Evolutionary conservation across 768 basidiomycete genomes (phyloP).

Genomic region (Steccherinum ochraceum): DNA sequence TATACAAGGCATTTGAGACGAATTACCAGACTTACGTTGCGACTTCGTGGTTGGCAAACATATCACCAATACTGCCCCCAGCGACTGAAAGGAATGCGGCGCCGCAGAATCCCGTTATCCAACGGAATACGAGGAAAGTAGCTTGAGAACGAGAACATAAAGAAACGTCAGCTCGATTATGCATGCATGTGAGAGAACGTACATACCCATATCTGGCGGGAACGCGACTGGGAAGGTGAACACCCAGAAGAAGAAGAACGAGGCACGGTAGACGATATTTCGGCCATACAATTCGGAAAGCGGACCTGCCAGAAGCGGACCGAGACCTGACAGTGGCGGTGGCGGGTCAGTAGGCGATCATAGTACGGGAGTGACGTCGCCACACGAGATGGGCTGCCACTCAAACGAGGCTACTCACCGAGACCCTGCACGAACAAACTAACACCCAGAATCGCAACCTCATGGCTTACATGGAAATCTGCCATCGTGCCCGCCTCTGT

Average conservation of each 20-base stretch:
- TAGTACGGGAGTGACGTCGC: too few relatives aligned
- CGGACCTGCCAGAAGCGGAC: slow-evolving; percentile 21
- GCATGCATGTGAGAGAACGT: neutral
- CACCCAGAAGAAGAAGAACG: slow-evolving; percentile 50
- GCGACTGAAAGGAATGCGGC: slow-evolving; percentile 55
- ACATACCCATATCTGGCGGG: slow-evolving; percentile 53
- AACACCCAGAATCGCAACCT: slow-evolving; percentile 35
- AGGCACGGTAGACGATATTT: slow-evolving; percentile 51
- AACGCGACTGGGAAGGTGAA: slow-evolving; percentile 69
- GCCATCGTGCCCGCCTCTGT: slow-evolving; percentile 32
- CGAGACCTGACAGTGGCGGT: slow-evolving; percentile 19
- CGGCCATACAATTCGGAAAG: slow-evolving; percentile 49
- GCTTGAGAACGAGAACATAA: too few relatives aligned
- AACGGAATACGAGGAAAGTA: slow-evolving; percentile 55
- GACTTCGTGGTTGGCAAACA: slow-evolving; percentile 47
- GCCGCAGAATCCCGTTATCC: slow-evolving; percentile 44
- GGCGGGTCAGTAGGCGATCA: too few relatives aligned
- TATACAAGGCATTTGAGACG: neutral
- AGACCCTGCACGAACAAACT: slow-evolving; percentile 33
- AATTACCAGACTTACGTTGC: slow-evolving; percentile 38
- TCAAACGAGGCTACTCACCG: slow-evolving; percentile 27
- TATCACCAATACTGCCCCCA: slow-evolving; percentile 50
- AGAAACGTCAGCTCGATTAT: neutral
- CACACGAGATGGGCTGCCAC: neutral
- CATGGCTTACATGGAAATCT: slow-evolving; percentile 30